A percentile compares a stretch with the other conserved stretches of the same genome.
phyloP scores from a whole-genome alignment of 31 red algal species.

The Pterothamnion heteromorphum region DNA sequence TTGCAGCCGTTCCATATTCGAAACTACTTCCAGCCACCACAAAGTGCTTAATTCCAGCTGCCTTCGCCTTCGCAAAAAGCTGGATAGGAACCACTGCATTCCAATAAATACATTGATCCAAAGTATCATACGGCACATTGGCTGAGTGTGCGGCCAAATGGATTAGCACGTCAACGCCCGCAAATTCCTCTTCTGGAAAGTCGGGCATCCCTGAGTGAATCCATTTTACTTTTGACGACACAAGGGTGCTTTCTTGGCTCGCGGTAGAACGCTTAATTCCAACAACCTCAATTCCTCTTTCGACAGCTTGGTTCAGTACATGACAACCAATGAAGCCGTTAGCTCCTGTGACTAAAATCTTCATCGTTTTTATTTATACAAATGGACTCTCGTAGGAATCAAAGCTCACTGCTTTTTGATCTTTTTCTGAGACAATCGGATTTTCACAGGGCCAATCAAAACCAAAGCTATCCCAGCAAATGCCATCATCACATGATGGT shows the following conservation, averaged over 20 bases:
- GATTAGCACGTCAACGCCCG: background rate
- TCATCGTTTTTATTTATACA: too few species aligned
- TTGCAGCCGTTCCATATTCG: background rate
- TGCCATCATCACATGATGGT: background rate
- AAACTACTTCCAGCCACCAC: background rate
- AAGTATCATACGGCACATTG: background rate
- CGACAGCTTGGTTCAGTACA: background rate
- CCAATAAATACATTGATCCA: background rate
- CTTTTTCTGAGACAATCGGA: background rate
- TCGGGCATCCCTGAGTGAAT: background rate
- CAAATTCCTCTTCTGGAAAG: background rate
- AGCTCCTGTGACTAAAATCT: background rate
- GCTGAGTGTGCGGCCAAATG: background rate
- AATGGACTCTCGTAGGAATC: background rate
- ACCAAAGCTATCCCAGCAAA: background rate
- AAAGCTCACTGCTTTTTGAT: background rate
- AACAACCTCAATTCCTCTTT: background rate
- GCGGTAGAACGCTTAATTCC: background rate
- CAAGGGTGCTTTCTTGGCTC: background rate
- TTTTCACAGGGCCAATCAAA: background rate
- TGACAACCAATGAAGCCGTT: background rate
- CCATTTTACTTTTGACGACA: background rate
- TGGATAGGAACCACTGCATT: background rate
- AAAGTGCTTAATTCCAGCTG: background rate
- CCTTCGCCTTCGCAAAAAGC: background rate